Conservation (phyloP, 192 early-diverging fungal genomes). For the Coemansia sp. region DNA sequence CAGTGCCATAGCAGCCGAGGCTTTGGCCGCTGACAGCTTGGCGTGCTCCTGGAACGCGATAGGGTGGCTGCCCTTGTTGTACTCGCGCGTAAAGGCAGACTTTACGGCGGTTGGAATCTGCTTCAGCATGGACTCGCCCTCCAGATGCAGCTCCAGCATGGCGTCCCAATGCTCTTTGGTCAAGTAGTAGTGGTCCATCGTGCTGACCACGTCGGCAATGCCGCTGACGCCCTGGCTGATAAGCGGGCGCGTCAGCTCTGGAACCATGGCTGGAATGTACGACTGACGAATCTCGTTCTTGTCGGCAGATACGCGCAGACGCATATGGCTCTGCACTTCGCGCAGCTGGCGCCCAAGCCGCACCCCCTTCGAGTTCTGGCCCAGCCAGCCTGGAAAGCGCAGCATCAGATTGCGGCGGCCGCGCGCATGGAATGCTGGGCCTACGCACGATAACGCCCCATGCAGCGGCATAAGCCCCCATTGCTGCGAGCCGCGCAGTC, state of each 20-base stretch:
- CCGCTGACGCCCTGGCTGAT: constrained; percentile 53
- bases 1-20: constrained; percentile 9
- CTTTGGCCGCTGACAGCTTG: constrained; percentile 5
- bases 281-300: constrained; percentile 82
- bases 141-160: constrained; percentile 77
- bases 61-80: constrained; percentile 46
- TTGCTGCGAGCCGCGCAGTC: constrained; percentile 78
- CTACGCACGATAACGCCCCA: constrained; percentile 77
- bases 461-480: constrained; percentile 92
- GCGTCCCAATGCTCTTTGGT: constrained; percentile 86
- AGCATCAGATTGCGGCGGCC: constrained; percentile 57
- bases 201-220: constrained; percentile 69
- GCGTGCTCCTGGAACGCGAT: constrained; percentile 25
- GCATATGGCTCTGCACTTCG: constrained; percentile 88
- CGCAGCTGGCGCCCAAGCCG: constrained; percentile 71
- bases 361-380: constrained; percentile 78
- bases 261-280: constrained; percentile 72
- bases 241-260: constrained; percentile 41
- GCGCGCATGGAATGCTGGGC: constrained; percentile 78
- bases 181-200: constrained; percentile 93
- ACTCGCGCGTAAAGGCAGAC: constrained; percentile 76
- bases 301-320: constrained; percentile 75
- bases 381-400: constrained; percentile 73
- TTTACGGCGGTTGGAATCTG: constrained; percentile 68
- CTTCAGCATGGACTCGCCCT: constrained; percentile 52